Conservation (phyloP, 371 early-diverging fungal genomes). For the Mucor racemosus region DNA sequence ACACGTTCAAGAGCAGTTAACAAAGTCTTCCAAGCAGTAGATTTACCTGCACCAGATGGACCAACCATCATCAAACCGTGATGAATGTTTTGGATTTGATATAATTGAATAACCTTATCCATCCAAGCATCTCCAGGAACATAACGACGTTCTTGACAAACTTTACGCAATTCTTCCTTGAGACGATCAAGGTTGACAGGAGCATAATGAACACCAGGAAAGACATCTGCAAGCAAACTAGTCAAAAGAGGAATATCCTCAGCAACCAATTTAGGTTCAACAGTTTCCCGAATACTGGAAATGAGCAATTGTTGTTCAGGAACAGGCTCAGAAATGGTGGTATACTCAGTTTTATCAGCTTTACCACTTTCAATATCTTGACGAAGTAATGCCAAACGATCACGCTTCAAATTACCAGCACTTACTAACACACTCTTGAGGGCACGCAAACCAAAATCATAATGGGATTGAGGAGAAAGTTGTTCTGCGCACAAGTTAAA, state of each 20-base stretch:
- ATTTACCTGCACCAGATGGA: constrained; percentile 96
- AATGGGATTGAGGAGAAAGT: constrained; percentile 94
- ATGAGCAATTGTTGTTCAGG: constrained; percentile 94
- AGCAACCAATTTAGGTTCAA: constrained; percentile 96
- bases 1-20: constrained; percentile 88
- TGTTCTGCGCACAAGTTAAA: constrained; percentile 96
- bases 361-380: constrained; percentile 43
- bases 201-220: constrained; percentile 91
- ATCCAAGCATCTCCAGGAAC: constrained; percentile 87
- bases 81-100: constrained; percentile 96
- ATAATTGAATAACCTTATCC: constrained; percentile 96
- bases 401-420: constrained; percentile 97
- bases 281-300: constrained; percentile 93
- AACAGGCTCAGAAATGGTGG: constrained; percentile 64
- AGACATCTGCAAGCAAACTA: constrained; percentile 91
- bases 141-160: constrained; percentile 79
- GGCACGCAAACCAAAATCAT: constrained; percentile 99
- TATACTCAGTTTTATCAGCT: constrained; percentile 52
- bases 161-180: constrained; percentile 74
- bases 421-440: constrained; percentile 98
- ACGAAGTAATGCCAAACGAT: constrained; percentile 68
- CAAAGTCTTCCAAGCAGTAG: constrained; percentile 90
- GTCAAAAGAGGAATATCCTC: constrained; percentile 91
- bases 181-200: constrained; percentile 83
- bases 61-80: constrained; percentile 99